Evolutionary conservation across 306 rosid genomes (phyloP).

Genomic region (Castanea crenata): DNA sequence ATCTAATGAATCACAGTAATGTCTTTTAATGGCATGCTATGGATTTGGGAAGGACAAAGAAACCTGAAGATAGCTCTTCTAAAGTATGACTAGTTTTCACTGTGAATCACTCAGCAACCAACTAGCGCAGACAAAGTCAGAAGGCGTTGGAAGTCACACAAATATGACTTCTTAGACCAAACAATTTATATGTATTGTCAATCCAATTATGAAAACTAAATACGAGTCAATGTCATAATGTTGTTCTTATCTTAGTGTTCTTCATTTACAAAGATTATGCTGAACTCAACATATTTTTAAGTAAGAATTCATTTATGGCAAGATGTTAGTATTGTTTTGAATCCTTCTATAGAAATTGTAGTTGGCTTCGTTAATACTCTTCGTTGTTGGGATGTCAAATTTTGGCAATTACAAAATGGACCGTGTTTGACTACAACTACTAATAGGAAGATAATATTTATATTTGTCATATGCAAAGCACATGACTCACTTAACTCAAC

Average conservation of each 20-base stretch:
- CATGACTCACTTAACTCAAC: too few relatives aligned
- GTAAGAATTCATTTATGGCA: not conserved
- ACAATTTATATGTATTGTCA: not conserved
- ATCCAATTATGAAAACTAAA: not conserved
- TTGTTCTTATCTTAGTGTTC: not conserved
- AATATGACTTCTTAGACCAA: not conserved
- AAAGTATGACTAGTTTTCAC: not conserved
- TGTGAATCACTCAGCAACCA: not conserved
- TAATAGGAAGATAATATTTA: too few relatives aligned
- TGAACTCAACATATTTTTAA: not conserved
- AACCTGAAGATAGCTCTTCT: not conserved
- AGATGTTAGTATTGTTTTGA: not conserved
- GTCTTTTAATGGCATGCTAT: not conserved
- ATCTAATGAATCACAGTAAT: not conserved
- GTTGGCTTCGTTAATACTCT: not conserved
- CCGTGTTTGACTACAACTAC: too few relatives aligned
- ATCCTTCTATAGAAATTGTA: not conserved
- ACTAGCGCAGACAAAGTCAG: not conserved
- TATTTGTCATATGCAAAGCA: too few relatives aligned
- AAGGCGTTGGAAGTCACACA: not conserved
- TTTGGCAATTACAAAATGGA: not conserved
- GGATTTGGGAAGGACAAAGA: not conserved
- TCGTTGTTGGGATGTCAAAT: not conserved
- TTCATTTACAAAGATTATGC: not conserved
- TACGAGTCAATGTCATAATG: conserved; percentile 1